These are phyloP conservation scores for Penicillium digitatum DNA, from an alignment of 2,329 filamentous ascomycete genomes.

Conservation along the genomic window DNA sequence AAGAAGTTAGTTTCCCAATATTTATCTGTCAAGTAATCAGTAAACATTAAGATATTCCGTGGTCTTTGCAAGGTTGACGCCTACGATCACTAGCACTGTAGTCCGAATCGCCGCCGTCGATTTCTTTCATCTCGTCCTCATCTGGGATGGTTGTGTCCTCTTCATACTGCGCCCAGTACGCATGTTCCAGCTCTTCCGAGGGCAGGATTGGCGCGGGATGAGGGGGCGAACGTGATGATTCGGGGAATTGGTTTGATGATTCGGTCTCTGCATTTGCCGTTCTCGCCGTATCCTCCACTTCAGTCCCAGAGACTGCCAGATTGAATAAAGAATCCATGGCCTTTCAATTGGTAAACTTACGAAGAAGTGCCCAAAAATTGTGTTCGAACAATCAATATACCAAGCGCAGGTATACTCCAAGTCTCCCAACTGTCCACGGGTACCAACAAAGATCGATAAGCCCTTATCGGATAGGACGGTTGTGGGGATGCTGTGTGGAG, in stretches of 20 bases:
- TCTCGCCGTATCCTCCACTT: background rate
- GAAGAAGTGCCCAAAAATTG: background rate
- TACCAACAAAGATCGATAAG: constrained; percentile 2
- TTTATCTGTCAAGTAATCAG: constrained; percentile 38
- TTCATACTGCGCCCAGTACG: constrained; percentile 52
- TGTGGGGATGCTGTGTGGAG: constrained; percentile 2
- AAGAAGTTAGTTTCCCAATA: constrained; percentile 59
- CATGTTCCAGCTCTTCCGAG: constrained; percentile 31
- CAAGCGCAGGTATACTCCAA: background rate
- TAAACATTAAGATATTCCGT: background rate
- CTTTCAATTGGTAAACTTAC: background rate
- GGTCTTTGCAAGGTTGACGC: constrained; percentile 15
- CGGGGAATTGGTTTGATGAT: background rate
- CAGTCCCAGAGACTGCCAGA: background rate
- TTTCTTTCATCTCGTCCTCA: constrained; percentile 57
- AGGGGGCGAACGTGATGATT: constrained; percentile 16
- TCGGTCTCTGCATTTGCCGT: constrained; percentile 4
- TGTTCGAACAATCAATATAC: background rate
- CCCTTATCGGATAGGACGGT: constrained; percentile 10
- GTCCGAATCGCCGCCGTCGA: constrained; percentile 49
- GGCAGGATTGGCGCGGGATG: constrained; percentile 13
- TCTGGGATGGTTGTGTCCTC: constrained; percentile 56
- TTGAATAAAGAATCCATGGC: constrained; percentile 14
- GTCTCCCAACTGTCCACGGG: background rate
- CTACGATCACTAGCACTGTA: constrained; percentile 54